Base-by-base conservation (phyloP, 768 basidiomycete genomes). In the Hysterangium stoloniferum region DNA sequence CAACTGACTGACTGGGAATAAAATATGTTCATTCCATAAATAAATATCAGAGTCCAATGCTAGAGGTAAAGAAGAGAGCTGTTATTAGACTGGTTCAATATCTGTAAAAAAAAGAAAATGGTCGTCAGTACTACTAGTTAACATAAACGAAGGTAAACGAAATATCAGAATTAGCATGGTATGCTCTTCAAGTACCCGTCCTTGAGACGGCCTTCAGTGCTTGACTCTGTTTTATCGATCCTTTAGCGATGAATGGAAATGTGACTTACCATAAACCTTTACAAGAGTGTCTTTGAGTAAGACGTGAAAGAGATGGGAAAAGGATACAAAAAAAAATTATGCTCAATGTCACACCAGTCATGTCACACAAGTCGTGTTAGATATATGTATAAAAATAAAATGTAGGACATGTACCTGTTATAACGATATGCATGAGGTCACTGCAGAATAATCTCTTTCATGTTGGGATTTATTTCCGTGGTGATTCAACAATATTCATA, bases 141-240 rank as follows among this genome's bases (percentile, higher is more conserved):
- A 7, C 9, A 9, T 25, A 22, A 25, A 19, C 28, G 44, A 7
- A 31, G 9, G n/a, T 27, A 17, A 45, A 20, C 28, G 28, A 45
- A 31, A 41, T 8, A 53, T 69, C 87, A 90, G 85, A 75, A 89
- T 90, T 89, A 90, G 86, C 86, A 90, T 89, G 86, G 84, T 74
- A 63, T 67, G 65, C 70, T 86, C 85, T 73, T 85, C 84, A 84
- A 71, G n/a, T 65, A 60, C 71, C 68, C 65, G 73, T 84, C 82
- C 82, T 74, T 78, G 52, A 78, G 82, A 86, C 76, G 66, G 69
- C 72, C 66, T 89, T 55, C 80, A 82, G 86, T 71, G 86, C 86
- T 90, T 89, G 86, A 89, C 86, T 87, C 44, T 84, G 86, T 72
- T 73, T 79, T 63, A 74, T 79, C 73, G 59, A 86, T 84, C 86